These are phyloP conservation scores for Ilex aquifolium DNA, from an alignment of 257 asterid species.

Conservation along the genomic window DNA sequence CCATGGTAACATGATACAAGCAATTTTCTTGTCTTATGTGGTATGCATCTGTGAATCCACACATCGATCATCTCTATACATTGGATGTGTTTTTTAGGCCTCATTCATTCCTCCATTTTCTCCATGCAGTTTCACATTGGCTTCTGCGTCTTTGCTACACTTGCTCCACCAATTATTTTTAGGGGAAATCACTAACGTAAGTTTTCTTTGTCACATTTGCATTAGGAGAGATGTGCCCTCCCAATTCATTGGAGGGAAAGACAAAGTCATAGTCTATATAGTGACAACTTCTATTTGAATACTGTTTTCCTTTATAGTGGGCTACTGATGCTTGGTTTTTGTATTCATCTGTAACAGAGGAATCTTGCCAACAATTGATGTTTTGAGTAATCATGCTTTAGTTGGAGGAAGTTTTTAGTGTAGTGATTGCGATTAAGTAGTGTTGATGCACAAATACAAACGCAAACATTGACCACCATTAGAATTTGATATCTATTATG, in stretches of 20 bases:
- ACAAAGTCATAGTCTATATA: background rate
- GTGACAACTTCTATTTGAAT: background rate
- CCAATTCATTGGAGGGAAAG: background rate
- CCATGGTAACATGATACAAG: no score
- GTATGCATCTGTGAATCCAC: conserved; percentile 26
- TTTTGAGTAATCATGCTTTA: conserved; percentile 55
- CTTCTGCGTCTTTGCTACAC: conserved; percentile 65
- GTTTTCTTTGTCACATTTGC: conserved; percentile 17
- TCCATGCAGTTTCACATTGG: conserved; percentile 60
- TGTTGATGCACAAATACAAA: background rate
- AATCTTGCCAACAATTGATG: conserved; percentile 91
- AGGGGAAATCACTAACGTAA: conserved; percentile 85
- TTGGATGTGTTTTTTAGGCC: background rate
- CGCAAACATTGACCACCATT: background rate
- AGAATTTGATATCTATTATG: background rate
- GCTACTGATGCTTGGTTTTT: conserved; percentile 2
- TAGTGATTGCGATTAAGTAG: no score
- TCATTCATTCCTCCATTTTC: conserved; percentile 1
- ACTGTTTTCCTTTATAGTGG: background rate
- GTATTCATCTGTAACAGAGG: conserved; percentile 49
- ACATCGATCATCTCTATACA: background rate
- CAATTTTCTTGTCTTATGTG: conserved; percentile 56
- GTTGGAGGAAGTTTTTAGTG: conserved; percentile 71
- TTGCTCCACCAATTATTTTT: conserved; percentile 83
- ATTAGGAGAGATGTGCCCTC: background rate